phyloP scores from a whole-genome alignment of 441 rosid genomes.

The Corymbia citriodora region DNA sequence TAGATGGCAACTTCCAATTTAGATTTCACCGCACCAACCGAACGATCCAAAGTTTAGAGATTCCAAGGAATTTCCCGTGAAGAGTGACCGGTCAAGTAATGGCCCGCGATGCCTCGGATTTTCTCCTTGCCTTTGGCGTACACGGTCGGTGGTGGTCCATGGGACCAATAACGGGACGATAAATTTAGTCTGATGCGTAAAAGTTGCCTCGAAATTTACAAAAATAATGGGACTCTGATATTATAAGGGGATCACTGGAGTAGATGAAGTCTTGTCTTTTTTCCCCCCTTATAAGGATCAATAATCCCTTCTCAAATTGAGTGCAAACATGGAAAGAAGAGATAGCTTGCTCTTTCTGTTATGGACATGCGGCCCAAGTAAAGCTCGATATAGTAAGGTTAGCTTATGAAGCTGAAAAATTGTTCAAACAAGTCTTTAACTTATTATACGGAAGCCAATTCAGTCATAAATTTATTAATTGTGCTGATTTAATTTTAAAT shows the following conservation, averaged over 20 bases:
- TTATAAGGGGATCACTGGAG: not conserved
- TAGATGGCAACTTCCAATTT: not conserved
- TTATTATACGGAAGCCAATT: not conserved
- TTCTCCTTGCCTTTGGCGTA: not conserved
- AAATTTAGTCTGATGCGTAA: not conserved
- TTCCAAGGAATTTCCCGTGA: not conserved
- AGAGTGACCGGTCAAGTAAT: not conserved
- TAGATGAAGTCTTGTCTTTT: not conserved
- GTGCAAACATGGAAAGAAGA: not conserved
- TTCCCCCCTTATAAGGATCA: not conserved
- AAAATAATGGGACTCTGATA: not conserved
- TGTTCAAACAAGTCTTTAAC: not conserved
- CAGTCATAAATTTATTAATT: no score
- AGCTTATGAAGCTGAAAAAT: accelerated
- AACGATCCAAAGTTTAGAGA: not conserved
- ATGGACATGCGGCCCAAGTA: not conserved
- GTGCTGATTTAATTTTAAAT: accelerated
- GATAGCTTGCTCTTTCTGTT: not conserved
- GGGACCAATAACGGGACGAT: not conserved
- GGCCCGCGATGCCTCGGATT: not conserved
- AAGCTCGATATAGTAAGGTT: not conserved
- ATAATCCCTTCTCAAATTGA: not conserved
- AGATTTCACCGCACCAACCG: not conserved
- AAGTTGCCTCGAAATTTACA: not conserved
- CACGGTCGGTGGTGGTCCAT: accelerated